Percentiles rank a stretch among this genome's conserved stretches.
These are phyloP conservation scores for Fusarium keratoplasticum DNA, from an alignment of 2,329 filamentous ascomycete genomes.

Conservation along the genomic window DNA sequence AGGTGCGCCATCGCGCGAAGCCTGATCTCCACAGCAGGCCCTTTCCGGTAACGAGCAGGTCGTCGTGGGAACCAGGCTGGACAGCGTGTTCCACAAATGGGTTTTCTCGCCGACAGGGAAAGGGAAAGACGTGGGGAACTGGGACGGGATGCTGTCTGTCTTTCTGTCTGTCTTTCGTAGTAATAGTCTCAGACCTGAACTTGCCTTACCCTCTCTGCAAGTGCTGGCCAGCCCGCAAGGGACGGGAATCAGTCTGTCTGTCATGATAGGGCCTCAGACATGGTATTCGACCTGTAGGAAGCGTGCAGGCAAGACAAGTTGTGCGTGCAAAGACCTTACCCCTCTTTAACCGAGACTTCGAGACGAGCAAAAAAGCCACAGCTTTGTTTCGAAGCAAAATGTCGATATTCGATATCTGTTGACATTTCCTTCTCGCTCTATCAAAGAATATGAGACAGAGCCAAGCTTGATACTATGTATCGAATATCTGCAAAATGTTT, in stretches of 20 bases:
- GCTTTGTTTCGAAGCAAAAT: constrained; percentile 30
- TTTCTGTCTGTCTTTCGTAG: neutral
- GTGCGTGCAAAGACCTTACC: constrained; percentile 18
- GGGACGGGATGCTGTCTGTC: constrained; percentile 6
- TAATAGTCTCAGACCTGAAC: constrained; percentile 15
- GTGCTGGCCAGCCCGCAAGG: neutral
- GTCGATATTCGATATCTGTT: constrained; percentile 11
- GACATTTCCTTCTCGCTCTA: neutral
- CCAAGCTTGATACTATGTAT: neutral
- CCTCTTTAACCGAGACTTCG: constrained; percentile 18
- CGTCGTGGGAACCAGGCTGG: constrained; percentile 14
- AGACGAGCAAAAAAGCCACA: constrained; percentile 14
- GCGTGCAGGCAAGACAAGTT: constrained; percentile 19
- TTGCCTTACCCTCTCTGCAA: constrained; percentile 24
- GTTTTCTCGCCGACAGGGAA: constrained; percentile 7
- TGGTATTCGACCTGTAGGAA: neutral
- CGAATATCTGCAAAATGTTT: neutral
- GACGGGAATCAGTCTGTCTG: neutral
- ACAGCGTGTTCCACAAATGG: constrained; percentile 15
- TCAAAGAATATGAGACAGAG: neutral
- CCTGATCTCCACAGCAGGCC: constrained; percentile 12
- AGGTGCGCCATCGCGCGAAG: neutral
- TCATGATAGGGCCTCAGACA: neutral
- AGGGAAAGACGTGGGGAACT: constrained; percentile 24
- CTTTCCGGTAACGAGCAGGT: constrained; percentile 7